Conservation (phyloP, 108 stramenopile species). For the Fragilariopsis cylindrus region DNA sequence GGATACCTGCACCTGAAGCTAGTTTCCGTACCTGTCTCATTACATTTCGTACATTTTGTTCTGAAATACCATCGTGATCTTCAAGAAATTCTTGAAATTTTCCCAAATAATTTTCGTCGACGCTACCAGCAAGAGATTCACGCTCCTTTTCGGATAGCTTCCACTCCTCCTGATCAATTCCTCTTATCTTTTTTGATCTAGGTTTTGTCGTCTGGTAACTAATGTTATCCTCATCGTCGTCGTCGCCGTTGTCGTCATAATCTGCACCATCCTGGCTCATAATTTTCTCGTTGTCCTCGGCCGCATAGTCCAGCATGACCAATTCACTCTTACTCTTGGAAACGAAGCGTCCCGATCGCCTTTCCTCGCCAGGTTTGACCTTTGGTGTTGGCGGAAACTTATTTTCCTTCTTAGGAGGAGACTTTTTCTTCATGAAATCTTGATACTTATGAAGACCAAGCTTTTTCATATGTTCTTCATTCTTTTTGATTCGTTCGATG, state of each 20-base stretch:
- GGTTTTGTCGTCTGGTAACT: not conserved
- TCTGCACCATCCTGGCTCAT: not conserved
- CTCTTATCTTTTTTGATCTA: not conserved
- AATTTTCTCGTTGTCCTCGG: no score
- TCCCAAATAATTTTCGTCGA: conserved; percentile 15
- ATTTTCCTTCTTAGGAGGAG: not conserved
- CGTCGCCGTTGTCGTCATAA: not conserved
- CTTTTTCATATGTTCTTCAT: conserved; percentile 37
- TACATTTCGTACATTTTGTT: conserved; percentile 55
- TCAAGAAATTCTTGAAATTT: conserved; percentile 37
- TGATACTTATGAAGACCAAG: conserved; percentile 36
- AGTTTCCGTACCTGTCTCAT: conserved; percentile 63
- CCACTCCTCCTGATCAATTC: not conserved
- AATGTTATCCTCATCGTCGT: not conserved
- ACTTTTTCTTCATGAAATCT: not conserved
- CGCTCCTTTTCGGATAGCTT: conserved; percentile 1
- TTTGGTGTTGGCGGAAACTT: not conserved
- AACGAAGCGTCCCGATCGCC: conserved; percentile 21
- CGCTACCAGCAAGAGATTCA: not conserved
- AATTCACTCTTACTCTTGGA: conserved; percentile 1
- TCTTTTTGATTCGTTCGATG: conserved; percentile 38
- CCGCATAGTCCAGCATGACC: conserved; percentile 13
- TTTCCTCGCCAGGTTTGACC: conserved; percentile 7
- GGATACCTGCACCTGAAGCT: conserved; percentile 59
- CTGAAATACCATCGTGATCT: conserved; percentile 37